Conservation (phyloP, 305 asterid genomes). For the Fraxinus floribunda region DNA sequence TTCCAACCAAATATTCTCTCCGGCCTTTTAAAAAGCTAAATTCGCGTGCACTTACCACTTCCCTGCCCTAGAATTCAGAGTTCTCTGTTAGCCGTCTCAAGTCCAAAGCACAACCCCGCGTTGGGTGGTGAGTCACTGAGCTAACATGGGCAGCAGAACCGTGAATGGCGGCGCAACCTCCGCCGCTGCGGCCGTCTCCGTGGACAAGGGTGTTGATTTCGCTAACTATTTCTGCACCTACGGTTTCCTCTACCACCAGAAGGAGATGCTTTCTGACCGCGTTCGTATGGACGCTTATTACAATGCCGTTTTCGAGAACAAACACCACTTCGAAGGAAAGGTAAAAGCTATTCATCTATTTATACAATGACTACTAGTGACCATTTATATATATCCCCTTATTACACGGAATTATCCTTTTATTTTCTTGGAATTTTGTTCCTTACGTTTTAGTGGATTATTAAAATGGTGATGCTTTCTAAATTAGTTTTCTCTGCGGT, state of each 20-base stretch:
- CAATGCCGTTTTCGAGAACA: constrained; percentile 77
- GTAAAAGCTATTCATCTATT: constrained; percentile 25
- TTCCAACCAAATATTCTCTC: neutral
- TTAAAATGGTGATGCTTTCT: neutral
- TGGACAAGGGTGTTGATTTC: constrained; percentile 85
- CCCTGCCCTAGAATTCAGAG: neutral
- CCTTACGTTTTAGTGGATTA: neutral
- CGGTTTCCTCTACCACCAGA: constrained; percentile 93
- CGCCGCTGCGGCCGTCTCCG: constrained; percentile 30
- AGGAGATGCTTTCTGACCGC: constrained; percentile 97
- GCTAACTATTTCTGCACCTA: constrained; percentile 98
- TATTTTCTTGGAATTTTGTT: neutral
- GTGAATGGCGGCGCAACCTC: constrained; percentile 36
- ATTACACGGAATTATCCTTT: neutral
- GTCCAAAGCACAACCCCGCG: neutral
- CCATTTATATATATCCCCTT: neutral
- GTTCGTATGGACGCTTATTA: constrained; percentile 95
- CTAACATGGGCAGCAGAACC: constrained; percentile 60
- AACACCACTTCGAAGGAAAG: constrained; percentile 82
- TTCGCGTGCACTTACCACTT: neutral
- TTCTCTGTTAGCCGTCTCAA: neutral
- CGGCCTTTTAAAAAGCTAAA: neutral
- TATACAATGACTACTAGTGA: neutral
- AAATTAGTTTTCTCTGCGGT: neutral
- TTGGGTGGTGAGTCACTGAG: neutral